phyloP scores from a whole-genome alignment of 345 rosid species.

The Lepidium africanum region DNA sequence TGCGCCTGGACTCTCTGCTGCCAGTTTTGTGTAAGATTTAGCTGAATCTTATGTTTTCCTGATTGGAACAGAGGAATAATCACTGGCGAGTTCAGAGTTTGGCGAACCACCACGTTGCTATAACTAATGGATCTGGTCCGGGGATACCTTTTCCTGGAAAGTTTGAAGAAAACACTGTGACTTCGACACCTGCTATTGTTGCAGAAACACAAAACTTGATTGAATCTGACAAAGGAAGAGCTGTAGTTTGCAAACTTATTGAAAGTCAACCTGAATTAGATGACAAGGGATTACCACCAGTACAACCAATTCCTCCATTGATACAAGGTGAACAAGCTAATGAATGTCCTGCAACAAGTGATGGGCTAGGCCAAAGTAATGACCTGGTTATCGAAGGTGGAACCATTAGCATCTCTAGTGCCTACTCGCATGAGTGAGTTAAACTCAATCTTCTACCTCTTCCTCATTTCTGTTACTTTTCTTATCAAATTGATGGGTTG shows the following conservation, averaged over 20 bases:
- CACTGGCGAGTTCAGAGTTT: constrained; percentile 83
- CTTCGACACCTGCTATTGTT: constrained; percentile 31
- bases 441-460: neutral
- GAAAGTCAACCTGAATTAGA: constrained; percentile 49
- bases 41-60: neutral
- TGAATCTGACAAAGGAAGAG: constrained; percentile 53
- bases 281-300: constrained; percentile 36
- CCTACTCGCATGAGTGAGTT: constrained; percentile 39
- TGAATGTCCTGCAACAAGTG: constrained; percentile 46
- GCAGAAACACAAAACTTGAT: constrained; percentile 38
- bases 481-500: neutral
- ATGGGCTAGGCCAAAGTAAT: constrained; percentile 41
- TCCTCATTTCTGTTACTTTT: neutral
- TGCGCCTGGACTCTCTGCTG: neutral
- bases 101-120: constrained; percentile 49
- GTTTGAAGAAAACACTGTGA: constrained; percentile 54
- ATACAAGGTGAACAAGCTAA: constrained; percentile 49
- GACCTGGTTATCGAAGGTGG: constrained; percentile 85
- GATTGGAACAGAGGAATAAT: constrained; percentile 72
- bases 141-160: constrained; percentile 53
- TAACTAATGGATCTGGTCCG: constrained; percentile 68
- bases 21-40: neutral
- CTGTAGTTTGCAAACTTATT: constrained; percentile 35
- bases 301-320: constrained; percentile 41
- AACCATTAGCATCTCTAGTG: constrained; percentile 81